Evolutionary conservation across 306 rosid genomes (phyloP).

Genomic region (Gillenia trifoliata): DNA sequence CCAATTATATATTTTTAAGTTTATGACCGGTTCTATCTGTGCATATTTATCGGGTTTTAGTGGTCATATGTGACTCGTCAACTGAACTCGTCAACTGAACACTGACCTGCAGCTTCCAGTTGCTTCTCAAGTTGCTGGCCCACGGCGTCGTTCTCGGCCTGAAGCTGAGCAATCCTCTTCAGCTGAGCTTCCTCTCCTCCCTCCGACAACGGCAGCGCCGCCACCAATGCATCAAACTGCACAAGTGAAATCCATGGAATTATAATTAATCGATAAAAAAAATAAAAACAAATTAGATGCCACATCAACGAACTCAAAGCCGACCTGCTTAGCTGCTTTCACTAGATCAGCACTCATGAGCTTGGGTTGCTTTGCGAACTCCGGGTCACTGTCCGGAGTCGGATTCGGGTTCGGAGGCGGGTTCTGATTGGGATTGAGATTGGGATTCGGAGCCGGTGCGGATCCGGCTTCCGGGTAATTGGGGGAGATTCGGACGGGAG

Average conservation of each 20-base stretch:
- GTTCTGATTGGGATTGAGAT: neutral
- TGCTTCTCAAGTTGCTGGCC: constrained; percentile 10
- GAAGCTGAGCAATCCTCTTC: constrained; percentile 11
- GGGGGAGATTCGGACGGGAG: constrained; percentile 9
- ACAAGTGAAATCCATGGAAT: neutral
- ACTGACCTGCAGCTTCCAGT: constrained; percentile 12
- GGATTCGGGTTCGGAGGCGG: neutral
- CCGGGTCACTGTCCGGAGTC: neutral
- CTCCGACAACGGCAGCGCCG: constrained; percentile 15
- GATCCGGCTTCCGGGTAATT: neutral
- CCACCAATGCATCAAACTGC: constrained; percentile 13
- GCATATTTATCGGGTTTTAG: no score
- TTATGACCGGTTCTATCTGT: no score
- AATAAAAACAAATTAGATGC: neutral
- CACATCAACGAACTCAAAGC: neutral
- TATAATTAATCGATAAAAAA: neutral
- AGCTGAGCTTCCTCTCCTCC: constrained; percentile 16
- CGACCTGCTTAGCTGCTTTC: constrained; percentile 13
- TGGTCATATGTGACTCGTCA: neutral
- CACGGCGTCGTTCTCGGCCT: constrained; percentile 3
- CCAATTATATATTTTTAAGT: no score
- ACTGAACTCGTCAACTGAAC: neutral
- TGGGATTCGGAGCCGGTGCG: neutral
- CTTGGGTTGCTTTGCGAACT: constrained; percentile 16
- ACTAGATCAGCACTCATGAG: constrained; percentile 19